Conservation (phyloP, 148 eudicot species). For the Fagopyrum homotropicum region DNA sequence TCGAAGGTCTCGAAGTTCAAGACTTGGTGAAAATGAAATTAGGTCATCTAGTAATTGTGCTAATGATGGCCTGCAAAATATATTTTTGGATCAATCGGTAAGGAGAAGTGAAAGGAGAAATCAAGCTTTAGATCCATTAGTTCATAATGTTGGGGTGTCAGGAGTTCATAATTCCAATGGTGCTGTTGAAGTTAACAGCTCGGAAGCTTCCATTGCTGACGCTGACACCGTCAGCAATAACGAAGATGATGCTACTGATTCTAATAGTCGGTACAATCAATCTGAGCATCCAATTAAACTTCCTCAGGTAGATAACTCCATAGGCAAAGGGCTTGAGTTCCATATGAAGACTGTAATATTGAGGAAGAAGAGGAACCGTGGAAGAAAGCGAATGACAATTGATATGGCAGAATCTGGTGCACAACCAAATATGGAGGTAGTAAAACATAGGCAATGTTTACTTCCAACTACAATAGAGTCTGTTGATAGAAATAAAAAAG, state of each 20-base stretch:
- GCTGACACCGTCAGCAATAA: conserved; percentile 47
- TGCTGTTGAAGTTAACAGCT: conserved; percentile 48
- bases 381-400: conserved; percentile 47
- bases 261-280: conserved; percentile 37
- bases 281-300: conserved; percentile 29
- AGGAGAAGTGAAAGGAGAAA: conserved; percentile 55
- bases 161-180: conserved; percentile 46
- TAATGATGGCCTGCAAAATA: conserved; percentile 30
- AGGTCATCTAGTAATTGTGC: conserved; percentile 19
- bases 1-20: conserved; percentile 54
- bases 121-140: conserved; percentile 43
- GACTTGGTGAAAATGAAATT: conserved; percentile 30
- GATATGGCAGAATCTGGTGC: conserved; percentile 29
- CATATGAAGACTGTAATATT: conserved; percentile 36
- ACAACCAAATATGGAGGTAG: conserved; percentile 28
- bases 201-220: conserved; percentile 50
- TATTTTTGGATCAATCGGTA: conserved; percentile 35
- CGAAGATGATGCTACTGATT: conserved; percentile 55
- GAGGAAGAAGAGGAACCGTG: conserved; percentile 81
- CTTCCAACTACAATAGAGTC: conserved; percentile 23
- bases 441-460: not conserved
- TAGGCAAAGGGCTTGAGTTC: conserved; percentile 55
- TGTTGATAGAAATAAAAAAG: conserved; percentile 35
- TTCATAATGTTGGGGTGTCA: conserved; percentile 31
- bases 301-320: conserved; percentile 39